Evolutionary conservation across 2,329 filamentous ascomycete species (phyloP).

Genomic region (Epichloe bromicola): DNA sequence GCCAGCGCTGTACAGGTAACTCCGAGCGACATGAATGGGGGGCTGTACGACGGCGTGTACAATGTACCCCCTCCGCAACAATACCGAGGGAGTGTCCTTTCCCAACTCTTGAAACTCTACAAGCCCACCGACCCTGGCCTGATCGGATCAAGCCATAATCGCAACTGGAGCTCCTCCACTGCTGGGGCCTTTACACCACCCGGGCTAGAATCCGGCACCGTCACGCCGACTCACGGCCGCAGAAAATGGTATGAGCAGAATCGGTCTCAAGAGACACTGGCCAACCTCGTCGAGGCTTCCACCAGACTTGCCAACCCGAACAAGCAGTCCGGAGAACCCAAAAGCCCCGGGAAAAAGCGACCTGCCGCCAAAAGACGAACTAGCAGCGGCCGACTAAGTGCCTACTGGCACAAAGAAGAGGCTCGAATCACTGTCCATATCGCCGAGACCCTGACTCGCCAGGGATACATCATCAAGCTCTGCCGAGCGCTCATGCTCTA

Average conservation of each 20-base stretch:
- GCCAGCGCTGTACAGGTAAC: slow-evolving; percentile 6
- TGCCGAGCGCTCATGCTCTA: slow-evolving; percentile 78
- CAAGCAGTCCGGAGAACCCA: slow-evolving; percentile 9
- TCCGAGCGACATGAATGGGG: slow-evolving; percentile 25
- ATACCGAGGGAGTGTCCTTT: slow-evolving; percentile 32
- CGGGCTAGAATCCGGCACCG: slow-evolving; percentile 23
- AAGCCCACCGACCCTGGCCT: slow-evolving; percentile 21
- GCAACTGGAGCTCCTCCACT: slow-evolving; percentile 16
- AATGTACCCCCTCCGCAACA: slow-evolving; percentile 26
- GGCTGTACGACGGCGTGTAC: slow-evolving; percentile 27
- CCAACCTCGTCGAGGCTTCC: slow-evolving; percentile 34
- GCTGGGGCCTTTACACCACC: slow-evolving; percentile 18
- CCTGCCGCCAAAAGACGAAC: slow-evolving; percentile 23
- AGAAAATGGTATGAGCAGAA: slow-evolving; percentile 37
- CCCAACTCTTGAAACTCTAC: slow-evolving; percentile 34
- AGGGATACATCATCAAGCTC: slow-evolving; percentile 71
- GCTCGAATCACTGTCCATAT: slow-evolving; percentile 37
- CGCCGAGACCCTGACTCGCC: slow-evolving; percentile 58
- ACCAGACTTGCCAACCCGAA: slow-evolving; percentile 14
- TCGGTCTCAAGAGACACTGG: slow-evolving; percentile 32
- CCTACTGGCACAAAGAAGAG: slow-evolving; percentile 30
- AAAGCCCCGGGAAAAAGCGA: slow-evolving; percentile 17
- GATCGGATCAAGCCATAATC: slow-evolving; percentile 10
- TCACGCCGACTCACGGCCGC: slow-evolving; percentile 28
- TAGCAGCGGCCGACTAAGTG: slow-evolving; percentile 24